Evolutionary conservation across 805 yeast genomes (phyloP).

Genomic region (Cyberlindnera saturnus): DNA sequence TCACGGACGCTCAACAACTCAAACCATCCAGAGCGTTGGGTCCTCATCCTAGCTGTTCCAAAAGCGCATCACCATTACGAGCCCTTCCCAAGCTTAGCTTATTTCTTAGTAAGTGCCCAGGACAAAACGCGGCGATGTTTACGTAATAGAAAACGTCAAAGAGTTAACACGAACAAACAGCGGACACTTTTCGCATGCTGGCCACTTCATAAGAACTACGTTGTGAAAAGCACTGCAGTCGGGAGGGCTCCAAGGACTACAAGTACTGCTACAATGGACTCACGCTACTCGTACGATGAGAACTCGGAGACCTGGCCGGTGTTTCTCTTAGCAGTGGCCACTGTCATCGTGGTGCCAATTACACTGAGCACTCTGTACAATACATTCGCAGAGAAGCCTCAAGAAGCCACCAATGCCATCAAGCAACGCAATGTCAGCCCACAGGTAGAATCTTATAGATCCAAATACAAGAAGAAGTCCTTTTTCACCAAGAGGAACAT

Average conservation of each 20-base stretch:
- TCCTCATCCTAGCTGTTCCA: neutral
- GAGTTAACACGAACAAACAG: too few relatives aligned
- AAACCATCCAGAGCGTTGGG: neutral
- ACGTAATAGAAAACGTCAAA: too few relatives aligned
- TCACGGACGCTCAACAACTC: neutral
- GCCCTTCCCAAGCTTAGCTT: too few relatives aligned
- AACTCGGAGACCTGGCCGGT: slow-evolving; percentile 25
- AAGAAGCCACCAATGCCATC: slow-evolving; percentile 3
- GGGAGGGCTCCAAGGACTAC: neutral
- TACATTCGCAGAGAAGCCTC: neutral
- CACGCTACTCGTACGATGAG: slow-evolving; percentile 24
- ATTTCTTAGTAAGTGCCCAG: too few relatives aligned
- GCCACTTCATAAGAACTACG: too few relatives aligned
- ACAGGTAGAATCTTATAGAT: slow-evolving; percentile 9
- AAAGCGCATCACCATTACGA: neutral
- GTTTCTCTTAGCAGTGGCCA: slow-evolving; percentile 20
- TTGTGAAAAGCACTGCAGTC: neutral
- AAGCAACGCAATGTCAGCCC: slow-evolving; percentile 5
- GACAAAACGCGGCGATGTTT: too few relatives aligned
- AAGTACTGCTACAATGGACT: slow-evolving; percentile 14
- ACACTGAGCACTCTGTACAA: slow-evolving; percentile 11
- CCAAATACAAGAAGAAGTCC: slow-evolving; percentile 2
- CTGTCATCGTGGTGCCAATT: slow-evolving; percentile 20
- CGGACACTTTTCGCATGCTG: too few relatives aligned
- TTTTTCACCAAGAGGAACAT: slow-evolving; percentile 12